phyloP scores from a whole-genome alignment of 805 yeast genomes.

The Spathaspora sp. region DNA sequence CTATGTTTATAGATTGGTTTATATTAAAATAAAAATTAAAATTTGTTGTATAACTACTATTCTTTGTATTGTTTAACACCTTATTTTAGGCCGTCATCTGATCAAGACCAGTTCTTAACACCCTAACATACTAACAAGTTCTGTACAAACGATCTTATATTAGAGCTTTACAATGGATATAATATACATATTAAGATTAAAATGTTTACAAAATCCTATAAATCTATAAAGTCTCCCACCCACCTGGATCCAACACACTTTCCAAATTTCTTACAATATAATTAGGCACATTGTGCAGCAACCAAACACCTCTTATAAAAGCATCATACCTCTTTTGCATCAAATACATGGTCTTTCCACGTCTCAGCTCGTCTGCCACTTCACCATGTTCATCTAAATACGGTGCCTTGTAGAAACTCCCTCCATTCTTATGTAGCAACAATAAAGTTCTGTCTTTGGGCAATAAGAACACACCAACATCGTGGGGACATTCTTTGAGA shows the following conservation, averaged over 20 bases:
- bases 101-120: too few relatives aligned
- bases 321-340: constrained; percentile 60
- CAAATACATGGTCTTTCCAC: constrained; percentile 68
- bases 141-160: too few relatives aligned
- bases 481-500: constrained; percentile 56
- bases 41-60: too few relatives aligned
- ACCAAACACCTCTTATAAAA: constrained; percentile 65
- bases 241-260: constrained; percentile 79
- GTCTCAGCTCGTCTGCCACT: constrained; percentile 66
- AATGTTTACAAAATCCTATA: neutral
- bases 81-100: too few relatives aligned
- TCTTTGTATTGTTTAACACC: neutral
- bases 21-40: neutral
- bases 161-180: neutral
- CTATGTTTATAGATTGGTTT: neutral
- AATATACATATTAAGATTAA: neutral
- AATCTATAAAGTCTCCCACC: constrained; percentile 80
- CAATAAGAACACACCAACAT: constrained; percentile 67
- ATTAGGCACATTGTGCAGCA: constrained; percentile 75
- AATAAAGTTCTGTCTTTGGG: constrained; percentile 68
- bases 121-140: too few relatives aligned
- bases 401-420: constrained; percentile 82
- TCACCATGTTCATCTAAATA: constrained; percentile 87
- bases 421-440: constrained; percentile 67
- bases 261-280: constrained; percentile 78